These are phyloP conservation scores for Solanum tarijense DNA, from an alignment of 257 asterid genomes.

Conservation along the genomic window DNA sequence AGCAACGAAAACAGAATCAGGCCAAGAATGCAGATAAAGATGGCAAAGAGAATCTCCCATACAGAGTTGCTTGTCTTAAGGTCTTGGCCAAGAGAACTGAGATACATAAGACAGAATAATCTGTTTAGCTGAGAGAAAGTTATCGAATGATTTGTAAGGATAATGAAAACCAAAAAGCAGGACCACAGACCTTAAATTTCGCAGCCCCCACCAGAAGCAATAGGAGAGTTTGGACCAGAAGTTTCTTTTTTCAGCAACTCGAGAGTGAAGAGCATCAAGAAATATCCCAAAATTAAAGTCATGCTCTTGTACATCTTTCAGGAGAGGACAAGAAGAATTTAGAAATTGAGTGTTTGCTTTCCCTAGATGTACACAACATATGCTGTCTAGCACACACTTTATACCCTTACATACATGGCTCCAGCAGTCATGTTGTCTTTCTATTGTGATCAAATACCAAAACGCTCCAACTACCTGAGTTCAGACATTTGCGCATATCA, in stretches of 20 bases:
- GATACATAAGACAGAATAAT: neutral
- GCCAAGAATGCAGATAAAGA: constrained; percentile 29
- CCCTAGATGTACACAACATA: constrained; percentile 24
- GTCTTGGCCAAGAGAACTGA: constrained; percentile 39
- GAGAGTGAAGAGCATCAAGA: constrained; percentile 50
- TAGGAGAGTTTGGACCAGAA: constrained; percentile 30
- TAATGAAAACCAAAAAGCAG: neutral
- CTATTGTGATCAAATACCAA: constrained; percentile 56
- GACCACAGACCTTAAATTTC: constrained; percentile 44
- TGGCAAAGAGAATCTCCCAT: constrained; percentile 28
- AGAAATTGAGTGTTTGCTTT: constrained; percentile 17
- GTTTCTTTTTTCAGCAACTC: constrained; percentile 21
- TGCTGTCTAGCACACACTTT: constrained; percentile 2
- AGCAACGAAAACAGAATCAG: constrained; percentile 24
- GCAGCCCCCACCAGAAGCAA: constrained; percentile 78
- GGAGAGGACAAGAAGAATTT: constrained; percentile 30
- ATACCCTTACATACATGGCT: constrained; percentile 14
- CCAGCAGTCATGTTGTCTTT: constrained; percentile 51
- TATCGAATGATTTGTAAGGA: neutral
- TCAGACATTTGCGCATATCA: neutral
- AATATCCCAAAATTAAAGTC: constrained; percentile 59
- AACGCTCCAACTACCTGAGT: constrained; percentile 46
- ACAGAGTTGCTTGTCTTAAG: constrained; percentile 32
- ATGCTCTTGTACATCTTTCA: constrained; percentile 10
- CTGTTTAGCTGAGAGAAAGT: neutral